Evolutionary conservation across 2,329 filamentous ascomycete species (phyloP).

Genomic region (Colletotrichum falcatum): DNA sequence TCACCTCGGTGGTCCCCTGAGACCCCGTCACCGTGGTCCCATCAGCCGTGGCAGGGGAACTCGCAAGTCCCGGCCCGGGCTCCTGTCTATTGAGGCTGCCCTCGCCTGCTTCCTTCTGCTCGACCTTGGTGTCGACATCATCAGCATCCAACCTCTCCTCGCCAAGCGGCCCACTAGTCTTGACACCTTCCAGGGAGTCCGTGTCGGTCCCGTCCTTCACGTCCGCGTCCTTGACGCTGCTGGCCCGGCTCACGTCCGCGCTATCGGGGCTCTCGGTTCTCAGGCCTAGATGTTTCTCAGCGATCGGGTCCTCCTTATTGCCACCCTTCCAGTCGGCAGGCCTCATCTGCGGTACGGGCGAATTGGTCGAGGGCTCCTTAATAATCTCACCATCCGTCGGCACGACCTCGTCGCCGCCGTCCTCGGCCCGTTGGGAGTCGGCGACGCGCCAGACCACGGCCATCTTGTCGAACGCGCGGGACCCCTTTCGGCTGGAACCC

Average conservation of each 20-base stretch:
- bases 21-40: conserved; percentile 32
- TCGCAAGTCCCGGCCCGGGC: conserved; percentile 23
- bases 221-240: conserved; percentile 67
- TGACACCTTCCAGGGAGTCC: conserved; percentile 49
- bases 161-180: conserved; percentile 49
- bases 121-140: conserved; percentile 23
- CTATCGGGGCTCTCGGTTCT: conserved; percentile 74
- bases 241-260: conserved; percentile 77
- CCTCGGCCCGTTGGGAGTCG: conserved; percentile 22
- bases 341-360: conserved; percentile 76
- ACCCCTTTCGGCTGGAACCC: conserved; percentile 85
- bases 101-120: background rate
- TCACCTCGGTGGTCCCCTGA: conserved; percentile 25
- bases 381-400: conserved; percentile 52
- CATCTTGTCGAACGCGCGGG: conserved; percentile 82
- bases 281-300: conserved; percentile 76
- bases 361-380: conserved; percentile 73
- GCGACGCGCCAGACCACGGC: conserved; percentile 83
- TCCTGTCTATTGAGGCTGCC: background rate
- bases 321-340: conserved; percentile 82
- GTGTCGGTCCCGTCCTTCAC: conserved; percentile 40
- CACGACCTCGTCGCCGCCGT: conserved; percentile 44
- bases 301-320: conserved; percentile 58
- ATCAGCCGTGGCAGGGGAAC: conserved; percentile 34
- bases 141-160: conserved; percentile 50